Percentiles rank a stretch among this genome's conserved stretches.
Evolutionary conservation across 768 basidiomycete species (phyloP).

Genomic region (Tylopilus plumbeoviolaceoides): DNA sequence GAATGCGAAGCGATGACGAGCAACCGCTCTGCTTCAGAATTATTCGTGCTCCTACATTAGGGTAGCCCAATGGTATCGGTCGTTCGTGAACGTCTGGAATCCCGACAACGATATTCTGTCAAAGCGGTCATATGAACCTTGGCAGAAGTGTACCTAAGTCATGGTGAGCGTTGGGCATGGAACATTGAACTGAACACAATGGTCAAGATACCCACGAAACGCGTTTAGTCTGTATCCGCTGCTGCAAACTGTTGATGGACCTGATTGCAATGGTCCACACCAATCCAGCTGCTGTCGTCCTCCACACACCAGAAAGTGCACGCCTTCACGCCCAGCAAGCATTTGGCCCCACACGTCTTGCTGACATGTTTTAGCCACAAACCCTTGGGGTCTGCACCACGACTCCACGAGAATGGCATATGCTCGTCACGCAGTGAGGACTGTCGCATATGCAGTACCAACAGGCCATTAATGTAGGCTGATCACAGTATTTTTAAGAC

Average conservation of each 20-base stretch:
- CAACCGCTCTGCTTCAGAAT: conserved; percentile 2
- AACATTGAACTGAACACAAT: neutral
- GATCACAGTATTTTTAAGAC: no score
- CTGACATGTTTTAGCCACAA: no score
- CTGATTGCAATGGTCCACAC: neutral
- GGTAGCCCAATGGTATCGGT: neutral
- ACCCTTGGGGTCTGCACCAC: no score
- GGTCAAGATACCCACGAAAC: neutral
- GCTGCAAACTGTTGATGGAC: neutral
- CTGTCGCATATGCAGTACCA: no score
- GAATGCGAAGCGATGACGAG: neutral
- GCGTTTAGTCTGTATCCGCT: neutral
- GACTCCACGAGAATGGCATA: no score
- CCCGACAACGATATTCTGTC: neutral
- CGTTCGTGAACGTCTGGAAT: no score
- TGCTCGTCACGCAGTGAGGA: no score
- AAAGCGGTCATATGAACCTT: no score
- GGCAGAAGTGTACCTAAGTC: no score
- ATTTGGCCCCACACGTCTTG: neutral
- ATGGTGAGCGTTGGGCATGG: no score
- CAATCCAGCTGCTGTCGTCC: neutral
- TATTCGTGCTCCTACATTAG: neutral
- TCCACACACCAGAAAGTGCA: neutral
- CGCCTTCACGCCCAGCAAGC: neutral
- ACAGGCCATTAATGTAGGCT: no score